Conservation (phyloP, 495 filamentous ascomycete species). For the Hyaloscypha bicolor region DNA sequence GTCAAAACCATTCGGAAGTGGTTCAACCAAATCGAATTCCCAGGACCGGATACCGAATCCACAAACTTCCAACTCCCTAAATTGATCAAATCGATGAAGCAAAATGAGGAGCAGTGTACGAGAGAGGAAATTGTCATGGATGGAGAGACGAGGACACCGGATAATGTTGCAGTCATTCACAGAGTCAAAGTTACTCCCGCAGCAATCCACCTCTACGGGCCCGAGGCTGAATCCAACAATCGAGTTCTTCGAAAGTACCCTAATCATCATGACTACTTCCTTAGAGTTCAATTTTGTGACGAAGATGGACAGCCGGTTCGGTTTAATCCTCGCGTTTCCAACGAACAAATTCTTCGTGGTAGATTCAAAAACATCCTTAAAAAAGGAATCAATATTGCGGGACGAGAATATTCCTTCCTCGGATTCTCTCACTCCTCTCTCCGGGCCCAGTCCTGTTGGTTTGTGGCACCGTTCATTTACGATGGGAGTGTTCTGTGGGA, state of each 20-base stretch:
- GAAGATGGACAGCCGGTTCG: constrained; percentile 68
- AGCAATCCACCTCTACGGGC: constrained; percentile 69
- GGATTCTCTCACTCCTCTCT: constrained; percentile 85
- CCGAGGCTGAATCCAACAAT: constrained; percentile 70
- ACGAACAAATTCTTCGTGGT: constrained; percentile 52
- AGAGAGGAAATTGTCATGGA: constrained; percentile 30
- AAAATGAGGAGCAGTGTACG: constrained; percentile 38
- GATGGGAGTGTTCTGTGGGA: constrained; percentile 45
- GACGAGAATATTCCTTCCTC: constrained; percentile 65
- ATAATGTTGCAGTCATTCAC: constrained; percentile 50
- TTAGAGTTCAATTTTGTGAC: constrained; percentile 72
- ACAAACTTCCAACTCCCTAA: constrained; percentile 42
- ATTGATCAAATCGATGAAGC: constrained; percentile 46
- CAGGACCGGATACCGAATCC: constrained; percentile 49
- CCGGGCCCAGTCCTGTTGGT: constrained; percentile 69
- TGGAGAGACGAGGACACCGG: constrained; percentile 30
- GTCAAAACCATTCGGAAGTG: constrained; percentile 51
- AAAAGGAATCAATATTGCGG: constrained; percentile 62
- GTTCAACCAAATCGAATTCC: constrained; percentile 48
- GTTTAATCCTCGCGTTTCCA: constrained; percentile 55
- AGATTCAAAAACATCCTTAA: constrained; percentile 62
- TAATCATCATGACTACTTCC: constrained; percentile 62
- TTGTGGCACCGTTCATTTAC: constrained; percentile 68
- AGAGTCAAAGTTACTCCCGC: constrained; percentile 68
- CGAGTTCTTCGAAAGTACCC: constrained; percentile 73